phyloP scores from a whole-genome alignment of 768 basidiomycete species.

The Tricholoma furcatifolium region DNA sequence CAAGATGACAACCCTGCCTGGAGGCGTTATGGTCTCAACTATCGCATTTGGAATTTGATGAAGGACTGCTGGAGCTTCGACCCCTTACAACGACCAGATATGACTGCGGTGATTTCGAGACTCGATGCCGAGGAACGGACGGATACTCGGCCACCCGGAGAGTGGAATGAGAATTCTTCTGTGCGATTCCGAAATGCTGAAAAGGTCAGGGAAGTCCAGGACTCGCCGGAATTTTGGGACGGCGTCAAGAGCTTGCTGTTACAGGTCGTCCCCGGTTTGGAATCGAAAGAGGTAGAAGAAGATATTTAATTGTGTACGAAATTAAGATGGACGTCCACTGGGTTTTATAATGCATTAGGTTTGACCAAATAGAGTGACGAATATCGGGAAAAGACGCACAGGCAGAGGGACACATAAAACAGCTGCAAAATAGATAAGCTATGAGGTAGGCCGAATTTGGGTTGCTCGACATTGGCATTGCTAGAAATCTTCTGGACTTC shows the following conservation, averaged over 20 bases:
- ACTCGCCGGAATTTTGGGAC: background rate
- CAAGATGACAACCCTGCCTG: background rate
- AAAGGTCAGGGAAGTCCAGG: background rate
- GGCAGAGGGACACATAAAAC: too few species aligned
- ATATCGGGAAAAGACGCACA: too few species aligned
- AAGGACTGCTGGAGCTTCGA: conserved; percentile 1
- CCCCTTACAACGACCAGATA: conserved; percentile 3
- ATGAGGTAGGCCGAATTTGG: too few species aligned
- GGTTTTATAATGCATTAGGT: too few species aligned
- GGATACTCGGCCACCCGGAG: background rate
- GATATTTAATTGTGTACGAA: too few species aligned
- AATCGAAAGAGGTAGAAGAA: background rate
- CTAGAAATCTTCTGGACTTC: too few species aligned
- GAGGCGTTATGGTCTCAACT: background rate
- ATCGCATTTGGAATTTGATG: conserved; percentile 1
- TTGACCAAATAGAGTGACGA: too few species aligned
- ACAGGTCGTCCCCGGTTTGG: background rate
- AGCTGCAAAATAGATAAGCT: too few species aligned
- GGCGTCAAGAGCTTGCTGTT: background rate
- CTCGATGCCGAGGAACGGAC: background rate
- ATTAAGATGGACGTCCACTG: too few species aligned
- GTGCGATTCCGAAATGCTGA: background rate
- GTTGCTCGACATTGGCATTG: too few species aligned
- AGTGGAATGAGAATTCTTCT: background rate
- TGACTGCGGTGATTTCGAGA: background rate